Conservation (phyloP, 2,329 filamentous ascomycete genomes). For the Decorospora gaudefroyi region DNA sequence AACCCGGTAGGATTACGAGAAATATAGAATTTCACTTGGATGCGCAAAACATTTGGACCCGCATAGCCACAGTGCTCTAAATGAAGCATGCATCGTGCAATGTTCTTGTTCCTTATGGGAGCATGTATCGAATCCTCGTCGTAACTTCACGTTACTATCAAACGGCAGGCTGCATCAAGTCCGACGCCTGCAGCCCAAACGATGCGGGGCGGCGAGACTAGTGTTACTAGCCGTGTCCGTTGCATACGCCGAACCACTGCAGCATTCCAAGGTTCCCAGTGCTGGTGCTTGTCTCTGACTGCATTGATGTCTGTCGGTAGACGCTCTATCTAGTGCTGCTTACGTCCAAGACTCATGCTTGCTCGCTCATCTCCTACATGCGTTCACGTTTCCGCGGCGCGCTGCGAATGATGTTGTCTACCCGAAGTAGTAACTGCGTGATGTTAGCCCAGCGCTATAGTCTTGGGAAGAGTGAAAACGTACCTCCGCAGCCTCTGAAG, state of each 20-base stretch:
- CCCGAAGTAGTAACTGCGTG: slow-evolving; percentile 77
- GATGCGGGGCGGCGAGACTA: too few relatives aligned
- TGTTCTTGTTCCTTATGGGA: too few relatives aligned
- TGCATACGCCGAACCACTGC: slow-evolving; percentile 2
- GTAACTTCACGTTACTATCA: slow-evolving; percentile 1
- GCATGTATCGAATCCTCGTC: background rate
- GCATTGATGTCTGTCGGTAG: slow-evolving; percentile 34
- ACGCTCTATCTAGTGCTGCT: slow-evolving; percentile 35
- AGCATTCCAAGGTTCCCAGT: too few relatives aligned
- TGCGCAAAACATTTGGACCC: background rate
- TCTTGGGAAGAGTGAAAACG: slow-evolving; percentile 42
- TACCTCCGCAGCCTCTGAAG: slow-evolving; percentile 95
- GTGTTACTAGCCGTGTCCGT: slow-evolving; percentile 6
- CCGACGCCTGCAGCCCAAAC: slow-evolving; percentile 7
- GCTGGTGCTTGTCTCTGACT: slow-evolving; percentile 18
- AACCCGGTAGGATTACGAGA: background rate
- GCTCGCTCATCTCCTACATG: slow-evolving; percentile 56
- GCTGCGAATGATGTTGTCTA: slow-evolving; percentile 96
- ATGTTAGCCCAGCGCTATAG: slow-evolving; percentile 34
- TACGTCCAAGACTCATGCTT: slow-evolving; percentile 23
- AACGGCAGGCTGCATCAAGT: background rate
- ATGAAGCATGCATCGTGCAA: too few relatives aligned
- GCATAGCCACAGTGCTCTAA: too few relatives aligned
- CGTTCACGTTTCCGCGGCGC: slow-evolving; percentile 83
- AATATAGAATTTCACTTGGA: background rate